Base-by-base conservation (phyloP, 192 early-diverging fungal genomes). In the Backusella liffmaniae region DNA sequence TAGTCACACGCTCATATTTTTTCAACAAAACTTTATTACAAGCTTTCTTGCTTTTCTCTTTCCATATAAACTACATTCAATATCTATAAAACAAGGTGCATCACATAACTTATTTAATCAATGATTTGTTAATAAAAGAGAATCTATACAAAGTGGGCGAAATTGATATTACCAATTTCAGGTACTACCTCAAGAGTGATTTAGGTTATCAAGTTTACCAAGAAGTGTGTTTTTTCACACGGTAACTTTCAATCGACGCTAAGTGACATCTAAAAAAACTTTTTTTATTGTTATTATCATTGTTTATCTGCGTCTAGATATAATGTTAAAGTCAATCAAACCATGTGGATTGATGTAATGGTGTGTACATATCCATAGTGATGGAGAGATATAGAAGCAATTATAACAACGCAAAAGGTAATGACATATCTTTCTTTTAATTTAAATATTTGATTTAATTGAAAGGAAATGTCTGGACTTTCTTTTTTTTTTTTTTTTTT, bases 211-310 rank as follows among this genome's bases (percentile, higher is more conserved):
- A 29, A 53, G 13, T 62, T 62, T 62, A 62, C 56, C 56, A 62
- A 62, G 56, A 62, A 62, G 23, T 62, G 23, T 29, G 23, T 62
- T 62, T 62, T 62, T 62, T 59, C 56, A 59, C 56, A 59, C 56
- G 56, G 56, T 59, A 23, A 23, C 21, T 56, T 56, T 56, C 21
- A 56, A 56, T 23, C 53, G 21, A 56, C 53, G 53, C 53, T 26
- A 56, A 56, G 8, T 56, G 53, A 56, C 23, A 56, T 26, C 53
- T n/a, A 1, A 59, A 59, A 59, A 26, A 59, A 3, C 9, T 9
- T 26, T 53, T 59, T 23, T 49, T 49, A 49, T 49, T 18, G 13
- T 44, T 44, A 16, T 44, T 44, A 1, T 44, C 13, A 4, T 44
- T 44, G 46, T 6, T 44, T n/a, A 5, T 49, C 46, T n/a, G 37